These are phyloP conservation scores for Tilletia indica DNA, from an alignment of 1,284 basidiomycete genomes.

Conservation along the genomic window DNA sequence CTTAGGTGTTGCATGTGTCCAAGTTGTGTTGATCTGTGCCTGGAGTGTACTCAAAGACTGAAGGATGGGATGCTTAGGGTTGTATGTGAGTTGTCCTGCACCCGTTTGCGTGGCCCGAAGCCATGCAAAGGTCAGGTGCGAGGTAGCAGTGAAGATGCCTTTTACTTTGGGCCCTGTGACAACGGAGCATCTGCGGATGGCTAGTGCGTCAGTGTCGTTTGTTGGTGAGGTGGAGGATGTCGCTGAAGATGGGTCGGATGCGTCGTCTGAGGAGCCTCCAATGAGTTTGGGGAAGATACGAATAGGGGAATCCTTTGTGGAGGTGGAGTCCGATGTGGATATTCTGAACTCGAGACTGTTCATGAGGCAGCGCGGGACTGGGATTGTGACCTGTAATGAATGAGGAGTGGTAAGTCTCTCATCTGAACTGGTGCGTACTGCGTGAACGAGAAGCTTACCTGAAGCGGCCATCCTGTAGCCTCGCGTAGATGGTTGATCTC, in stretches of 20 bases:
- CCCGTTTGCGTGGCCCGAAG: not conserved
- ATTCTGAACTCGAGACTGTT: slow-evolving; percentile 10
- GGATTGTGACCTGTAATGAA: slow-evolving; percentile 2
- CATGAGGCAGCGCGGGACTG: slow-evolving; percentile 13
- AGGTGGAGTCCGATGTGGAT: not conserved
- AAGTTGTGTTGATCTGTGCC: not conserved
- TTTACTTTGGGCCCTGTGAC: not conserved
- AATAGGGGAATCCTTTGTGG: not conserved
- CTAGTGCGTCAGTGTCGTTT: not conserved
- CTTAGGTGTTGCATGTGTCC: not conserved
- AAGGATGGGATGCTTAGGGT: not conserved
- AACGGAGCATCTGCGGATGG: not conserved
- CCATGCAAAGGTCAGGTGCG: slow-evolving; percentile 1
- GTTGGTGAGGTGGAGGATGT: not conserved
- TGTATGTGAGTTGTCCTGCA: not conserved
- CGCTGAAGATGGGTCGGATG: not conserved
- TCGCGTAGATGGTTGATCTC: not conserved
- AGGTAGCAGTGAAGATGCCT: slow-evolving; percentile 8
- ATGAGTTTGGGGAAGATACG: slow-evolving; percentile 15
- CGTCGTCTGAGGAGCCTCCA: not conserved
- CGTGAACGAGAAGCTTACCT: not conserved
- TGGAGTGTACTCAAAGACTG: not conserved
- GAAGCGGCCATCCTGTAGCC: slow-evolving; percentile 1
- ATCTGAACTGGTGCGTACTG: no score
- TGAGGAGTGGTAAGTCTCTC: not conserved